Evolutionary conservation across 257 asterid genomes (phyloP).

Genomic region (Plectranthus barbatus): DNA sequence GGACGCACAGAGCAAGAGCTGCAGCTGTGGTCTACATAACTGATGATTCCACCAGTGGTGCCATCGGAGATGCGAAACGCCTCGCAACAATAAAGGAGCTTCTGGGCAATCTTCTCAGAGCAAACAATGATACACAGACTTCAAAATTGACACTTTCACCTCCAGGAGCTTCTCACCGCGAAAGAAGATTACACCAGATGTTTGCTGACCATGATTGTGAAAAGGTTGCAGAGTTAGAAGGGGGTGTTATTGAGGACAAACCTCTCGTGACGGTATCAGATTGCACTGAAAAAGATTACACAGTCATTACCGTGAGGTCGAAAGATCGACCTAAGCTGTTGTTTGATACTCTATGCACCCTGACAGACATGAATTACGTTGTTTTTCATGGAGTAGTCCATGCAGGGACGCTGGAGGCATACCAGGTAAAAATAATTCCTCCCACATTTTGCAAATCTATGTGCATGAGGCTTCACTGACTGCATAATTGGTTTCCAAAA

Average conservation of each 20-base stretch:
- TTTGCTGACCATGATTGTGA: slow-evolving; percentile 68
- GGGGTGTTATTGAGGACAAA: slow-evolving; percentile 18
- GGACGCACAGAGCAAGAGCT: slow-evolving; percentile 74
- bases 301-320: slow-evolving; percentile 62
- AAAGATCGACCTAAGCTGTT: slow-evolving; percentile 73
- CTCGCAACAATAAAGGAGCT: slow-evolving; percentile 43
- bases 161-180: slow-evolving; percentile 55
- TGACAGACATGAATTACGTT: slow-evolving; percentile 77
- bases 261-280: slow-evolving; percentile 49
- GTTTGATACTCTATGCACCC: slow-evolving; percentile 68
- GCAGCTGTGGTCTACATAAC: slow-evolving; percentile 70
- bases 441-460: not conserved
- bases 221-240: slow-evolving; percentile 26
- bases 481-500: not conserved
- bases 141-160: slow-evolving; percentile 54
- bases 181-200: slow-evolving; percentile 82
- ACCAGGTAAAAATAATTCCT: slow-evolving; percentile 45
- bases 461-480: not conserved
- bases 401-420: slow-evolving; percentile 56
- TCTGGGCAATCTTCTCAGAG: slow-evolving; percentile 47
- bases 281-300: slow-evolving; percentile 54
- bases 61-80: slow-evolving; percentile 51
- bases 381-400: slow-evolving; percentile 71
- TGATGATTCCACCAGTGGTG: slow-evolving; percentile 37
- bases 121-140: slow-evolving; percentile 36